A percentile compares a stretch with the other conserved stretches of the same genome.
Evolutionary conservation across 164 flowering plant species (phyloP).

Genomic region (Macadamia tetraphylla): DNA sequence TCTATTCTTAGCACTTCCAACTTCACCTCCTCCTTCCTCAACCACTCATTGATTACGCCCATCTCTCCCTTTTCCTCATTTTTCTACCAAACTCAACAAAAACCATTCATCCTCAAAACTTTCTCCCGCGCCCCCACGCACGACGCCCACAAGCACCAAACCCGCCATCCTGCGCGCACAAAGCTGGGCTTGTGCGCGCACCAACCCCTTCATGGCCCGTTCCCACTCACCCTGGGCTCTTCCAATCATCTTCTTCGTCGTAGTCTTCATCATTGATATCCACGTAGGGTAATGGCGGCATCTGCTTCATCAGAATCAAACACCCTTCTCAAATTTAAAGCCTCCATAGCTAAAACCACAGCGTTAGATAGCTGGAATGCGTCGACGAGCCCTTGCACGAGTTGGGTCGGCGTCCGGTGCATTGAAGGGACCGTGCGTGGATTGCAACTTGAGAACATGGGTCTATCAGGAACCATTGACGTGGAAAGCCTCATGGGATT

Average conservation of each 20-base stretch:
- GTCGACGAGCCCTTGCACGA: slow-evolving; percentile 32
- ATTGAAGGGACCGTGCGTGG: slow-evolving; percentile 31
- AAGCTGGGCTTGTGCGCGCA: slow-evolving; percentile 7
- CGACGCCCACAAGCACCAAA: not conserved
- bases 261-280: not conserved
- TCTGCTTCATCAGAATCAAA: slow-evolving; percentile 29
- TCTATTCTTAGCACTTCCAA: slow-evolving; percentile 15
- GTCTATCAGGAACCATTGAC: slow-evolving; percentile 40
- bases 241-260: not conserved
- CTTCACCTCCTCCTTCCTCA: not conserved
- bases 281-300: not conserved
- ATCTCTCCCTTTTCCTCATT: not conserved
- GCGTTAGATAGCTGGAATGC: slow-evolving; percentile 34
- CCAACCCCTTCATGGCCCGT: slow-evolving; percentile 9
- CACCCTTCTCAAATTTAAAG: slow-evolving; percentile 41
- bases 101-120: not conserved
- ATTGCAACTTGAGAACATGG: slow-evolving; percentile 52
- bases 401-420: slow-evolving; percentile 67
- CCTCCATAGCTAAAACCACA: slow-evolving; percentile 17
- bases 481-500: slow-evolving; percentile 30
- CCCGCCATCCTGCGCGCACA: slow-evolving; percentile 1
- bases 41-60: not conserved
- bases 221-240: not conserved
- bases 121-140: not conserved
- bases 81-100: not conserved